These are phyloP conservation scores for Nicotiana paniculata DNA, from an alignment of 257 asterid genomes.

Conservation along the genomic window DNA sequence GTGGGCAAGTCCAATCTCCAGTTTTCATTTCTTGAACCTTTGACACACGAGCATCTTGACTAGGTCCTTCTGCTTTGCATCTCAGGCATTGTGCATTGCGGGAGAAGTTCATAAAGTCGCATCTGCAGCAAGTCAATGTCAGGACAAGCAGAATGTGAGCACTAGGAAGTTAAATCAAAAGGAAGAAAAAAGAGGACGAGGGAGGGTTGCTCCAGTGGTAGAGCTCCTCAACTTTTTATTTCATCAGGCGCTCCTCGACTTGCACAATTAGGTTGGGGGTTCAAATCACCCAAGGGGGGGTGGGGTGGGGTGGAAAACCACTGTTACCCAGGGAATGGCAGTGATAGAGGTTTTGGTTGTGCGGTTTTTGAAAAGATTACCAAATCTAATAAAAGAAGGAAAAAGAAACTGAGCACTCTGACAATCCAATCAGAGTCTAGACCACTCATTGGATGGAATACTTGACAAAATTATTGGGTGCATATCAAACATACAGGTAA, in stretches of 20 bases:
- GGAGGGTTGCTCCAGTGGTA: background rate
- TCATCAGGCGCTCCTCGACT: background rate
- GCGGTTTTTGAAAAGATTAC: background rate
- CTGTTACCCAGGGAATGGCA: background rate
- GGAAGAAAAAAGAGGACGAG: background rate
- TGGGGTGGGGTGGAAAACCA: background rate
- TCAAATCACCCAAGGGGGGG: background rate
- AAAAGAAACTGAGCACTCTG: background rate
- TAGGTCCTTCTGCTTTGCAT: constrained; percentile 54
- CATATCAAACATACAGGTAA: background rate
- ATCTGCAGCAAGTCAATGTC: constrained; percentile 45
- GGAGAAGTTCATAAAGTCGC: constrained; percentile 75
- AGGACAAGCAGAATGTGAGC: background rate
- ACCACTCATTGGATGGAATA: background rate
- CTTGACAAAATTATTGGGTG: background rate
- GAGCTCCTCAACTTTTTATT: background rate
- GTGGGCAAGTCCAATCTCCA: constrained; percentile 83
- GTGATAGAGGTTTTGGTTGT: background rate
- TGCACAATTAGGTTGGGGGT: background rate
- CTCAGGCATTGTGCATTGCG: constrained; percentile 53
- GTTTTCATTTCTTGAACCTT: constrained; percentile 37
- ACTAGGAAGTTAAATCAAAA: background rate
- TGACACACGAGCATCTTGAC: constrained; percentile 8
- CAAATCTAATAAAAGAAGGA: background rate
- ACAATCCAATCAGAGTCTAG: background rate